Percentiles rank a stretch among this genome's conserved stretches.
Evolutionary conservation across 257 asterid species (phyloP).

Genomic region (Solanum chiquidenum): DNA sequence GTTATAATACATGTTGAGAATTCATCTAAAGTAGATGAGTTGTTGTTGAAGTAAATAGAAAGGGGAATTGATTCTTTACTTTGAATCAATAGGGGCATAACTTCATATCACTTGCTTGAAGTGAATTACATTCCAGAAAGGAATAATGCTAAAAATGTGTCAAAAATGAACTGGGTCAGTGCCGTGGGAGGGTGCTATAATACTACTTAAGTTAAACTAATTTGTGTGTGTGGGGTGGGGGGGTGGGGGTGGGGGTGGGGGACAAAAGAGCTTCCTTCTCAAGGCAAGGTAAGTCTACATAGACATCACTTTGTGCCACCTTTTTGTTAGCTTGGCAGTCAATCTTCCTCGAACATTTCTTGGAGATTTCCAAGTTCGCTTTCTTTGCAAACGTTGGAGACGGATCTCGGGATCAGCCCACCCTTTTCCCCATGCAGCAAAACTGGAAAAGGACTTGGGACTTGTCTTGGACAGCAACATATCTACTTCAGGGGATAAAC

Average conservation of each 20-base stretch:
- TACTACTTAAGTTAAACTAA: slow-evolving; percentile 64
- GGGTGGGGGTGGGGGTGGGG: too few relatives aligned
- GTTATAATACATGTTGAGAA: slow-evolving; percentile 1
- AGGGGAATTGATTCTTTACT: not conserved
- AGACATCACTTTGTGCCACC: not conserved
- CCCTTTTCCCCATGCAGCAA: slow-evolving; percentile 72
- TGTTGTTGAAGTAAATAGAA: not conserved
- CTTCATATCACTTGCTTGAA: not conserved
- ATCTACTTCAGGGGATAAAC: slow-evolving; percentile 75
- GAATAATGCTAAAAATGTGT: too few relatives aligned
- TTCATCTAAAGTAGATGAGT: not conserved
- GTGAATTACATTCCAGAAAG: not conserved
- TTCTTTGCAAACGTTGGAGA: slow-evolving; percentile 42
- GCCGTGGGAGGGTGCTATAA: slow-evolving; percentile 99
- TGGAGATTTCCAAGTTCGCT: slow-evolving; percentile 18
- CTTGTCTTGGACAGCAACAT: slow-evolving; percentile 38
- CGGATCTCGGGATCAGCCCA: slow-evolving; percentile 84
- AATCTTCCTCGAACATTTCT: slow-evolving; percentile 57
- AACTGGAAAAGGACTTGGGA: slow-evolving; percentile 41
- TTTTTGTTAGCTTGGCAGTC: slow-evolving; percentile 42
- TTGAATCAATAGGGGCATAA: not conserved
- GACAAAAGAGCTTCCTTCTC: not conserved
- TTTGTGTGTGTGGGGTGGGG: too few relatives aligned
- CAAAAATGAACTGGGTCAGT: slow-evolving; percentile 41
- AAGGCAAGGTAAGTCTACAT: not conserved